Evolutionary conservation across 129 eudicot genomes (phyloP), one percentile per base, ranked within the genome.

Genomic region (Heracleum sosnowskyi): DNA sequence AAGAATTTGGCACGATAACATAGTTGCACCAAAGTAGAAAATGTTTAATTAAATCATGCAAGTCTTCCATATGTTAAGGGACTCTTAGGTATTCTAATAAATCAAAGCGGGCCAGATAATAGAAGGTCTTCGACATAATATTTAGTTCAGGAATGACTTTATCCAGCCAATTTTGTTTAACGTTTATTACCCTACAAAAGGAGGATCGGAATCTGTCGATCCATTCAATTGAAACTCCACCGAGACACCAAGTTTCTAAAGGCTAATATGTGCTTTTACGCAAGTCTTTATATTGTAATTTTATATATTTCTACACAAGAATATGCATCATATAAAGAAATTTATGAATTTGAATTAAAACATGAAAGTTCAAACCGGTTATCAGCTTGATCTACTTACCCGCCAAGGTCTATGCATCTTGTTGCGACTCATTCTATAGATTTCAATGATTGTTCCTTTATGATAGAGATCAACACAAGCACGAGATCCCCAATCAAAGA

Each of bases 371-470:
- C 34, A 3, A 37, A 39, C 46, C 53, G 44, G 13, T 46, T 26
- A 44, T 74, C 57, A 5, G 60, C 20, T 49, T 51, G 79, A 69
- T 7, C 35, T 72, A 87, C 92, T 77, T 82, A 82, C 99, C 90
- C 97, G 85, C 99, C 99, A 96, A 78, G 99, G 99, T 82, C 97
- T 81, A 81, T 92, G 97, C 99, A 92, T 92, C 86, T 96, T 96
- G 82, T 92, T 81, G 76, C 99, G 97, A 79, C 99, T 96, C 99
- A 96, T 96, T 79, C 99, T 92, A 73, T 96, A 96, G 53, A 96
- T 96, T 84, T 96, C 99, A 79, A 96, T 92, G 45, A 96, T 96
- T 7, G 97, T 96, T 71, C 97, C 99, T 83, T 96, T 85, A 81
- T 96, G 96, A 81, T 96, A 96, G 81, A 96, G 99, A 86, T 92